phyloP scores from a whole-genome alignment of 306 rosid genomes.

The Prunus mira region DNA sequence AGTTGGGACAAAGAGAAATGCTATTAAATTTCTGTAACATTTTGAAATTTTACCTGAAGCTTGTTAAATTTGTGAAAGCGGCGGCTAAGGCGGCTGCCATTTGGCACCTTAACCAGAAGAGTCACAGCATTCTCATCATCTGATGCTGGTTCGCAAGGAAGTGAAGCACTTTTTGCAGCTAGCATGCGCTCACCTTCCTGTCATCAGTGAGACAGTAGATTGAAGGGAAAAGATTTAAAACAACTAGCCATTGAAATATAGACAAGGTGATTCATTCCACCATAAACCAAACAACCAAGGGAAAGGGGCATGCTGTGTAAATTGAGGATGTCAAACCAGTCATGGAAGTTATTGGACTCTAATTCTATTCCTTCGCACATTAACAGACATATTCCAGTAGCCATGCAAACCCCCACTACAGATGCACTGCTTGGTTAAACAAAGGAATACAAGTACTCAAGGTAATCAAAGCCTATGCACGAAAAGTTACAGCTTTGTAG shows the following conservation, averaged over 20 bases:
- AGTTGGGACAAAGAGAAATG: constrained; percentile 18
- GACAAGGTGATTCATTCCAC: neutral
- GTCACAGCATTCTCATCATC: constrained; percentile 57
- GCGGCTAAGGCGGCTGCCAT: constrained; percentile 59
- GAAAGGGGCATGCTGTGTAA: neutral
- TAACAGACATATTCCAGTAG: neutral
- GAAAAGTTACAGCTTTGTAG: neutral
- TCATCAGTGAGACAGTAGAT: neutral
- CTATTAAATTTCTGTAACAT: neutral
- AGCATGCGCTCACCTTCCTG: constrained; percentile 46
- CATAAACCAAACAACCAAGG: neutral
- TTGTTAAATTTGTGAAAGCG: constrained; percentile 71
- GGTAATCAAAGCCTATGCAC: neutral
- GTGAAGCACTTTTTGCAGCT: constrained; percentile 41
- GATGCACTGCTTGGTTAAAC: neutral
- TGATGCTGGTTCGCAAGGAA: constrained; percentile 55
- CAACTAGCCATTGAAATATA: neutral
- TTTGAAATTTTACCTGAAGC: constrained; percentile 60
- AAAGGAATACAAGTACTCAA: neutral
- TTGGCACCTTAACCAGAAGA: constrained; percentile 81
- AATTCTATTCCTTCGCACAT: neutral
- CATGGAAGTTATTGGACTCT: neutral
- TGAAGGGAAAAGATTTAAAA: neutral
- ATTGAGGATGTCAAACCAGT: neutral
- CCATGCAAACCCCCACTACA: neutral